Percentiles rank a stretch among this genome's conserved stretches.
Conservation (phyloP, 176 grass and related monocot genomes). For the Phyllostachys edulis region DNA sequence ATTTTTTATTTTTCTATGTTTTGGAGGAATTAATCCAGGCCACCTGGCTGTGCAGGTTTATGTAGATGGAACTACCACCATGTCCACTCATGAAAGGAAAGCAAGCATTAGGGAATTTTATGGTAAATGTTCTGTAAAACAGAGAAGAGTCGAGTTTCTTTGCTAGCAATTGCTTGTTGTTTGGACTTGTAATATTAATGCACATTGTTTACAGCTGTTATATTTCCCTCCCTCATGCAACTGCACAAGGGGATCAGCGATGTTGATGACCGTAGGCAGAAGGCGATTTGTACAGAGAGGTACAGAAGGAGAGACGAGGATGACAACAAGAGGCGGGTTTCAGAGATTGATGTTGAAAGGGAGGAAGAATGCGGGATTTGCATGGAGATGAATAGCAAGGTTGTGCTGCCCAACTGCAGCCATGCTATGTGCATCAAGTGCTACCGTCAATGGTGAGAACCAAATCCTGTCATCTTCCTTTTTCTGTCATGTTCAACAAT, state of each 20-base stretch:
- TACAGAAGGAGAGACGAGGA: slow-evolving; percentile 66
- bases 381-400: slow-evolving; percentile 87
- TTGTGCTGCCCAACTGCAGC: slow-evolving; percentile 84
- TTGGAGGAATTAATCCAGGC: neutral
- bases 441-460: slow-evolving; percentile 71
- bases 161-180: neutral
- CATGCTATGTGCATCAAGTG: slow-evolving; percentile 91
- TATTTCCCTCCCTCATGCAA: slow-evolving; percentile 92
- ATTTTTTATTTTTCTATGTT: no score
- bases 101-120: slow-evolving; percentile 93
- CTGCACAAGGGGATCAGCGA: slow-evolving; percentile 80
- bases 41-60: slow-evolving; percentile 56
- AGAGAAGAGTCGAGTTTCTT: neutral
- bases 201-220: slow-evolving; percentile 51
- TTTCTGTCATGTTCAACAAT: neutral
- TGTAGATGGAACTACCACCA: slow-evolving; percentile 84
- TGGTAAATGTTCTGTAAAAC: slow-evolving; percentile 38
- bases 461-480: neutral
- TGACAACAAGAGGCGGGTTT: slow-evolving; percentile 41
- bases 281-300: slow-evolving; percentile 49
- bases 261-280: slow-evolving; percentile 74
- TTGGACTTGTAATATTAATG: neutral
- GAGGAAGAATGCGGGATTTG: slow-evolving; percentile 95
- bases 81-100: slow-evolving; percentile 97
- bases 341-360: slow-evolving; percentile 70